A percentile compares a stretch with the other conserved stretches of the same genome.
Conservation (phyloP, 306 rosid species). For the Sicyos baderoa region DNA sequence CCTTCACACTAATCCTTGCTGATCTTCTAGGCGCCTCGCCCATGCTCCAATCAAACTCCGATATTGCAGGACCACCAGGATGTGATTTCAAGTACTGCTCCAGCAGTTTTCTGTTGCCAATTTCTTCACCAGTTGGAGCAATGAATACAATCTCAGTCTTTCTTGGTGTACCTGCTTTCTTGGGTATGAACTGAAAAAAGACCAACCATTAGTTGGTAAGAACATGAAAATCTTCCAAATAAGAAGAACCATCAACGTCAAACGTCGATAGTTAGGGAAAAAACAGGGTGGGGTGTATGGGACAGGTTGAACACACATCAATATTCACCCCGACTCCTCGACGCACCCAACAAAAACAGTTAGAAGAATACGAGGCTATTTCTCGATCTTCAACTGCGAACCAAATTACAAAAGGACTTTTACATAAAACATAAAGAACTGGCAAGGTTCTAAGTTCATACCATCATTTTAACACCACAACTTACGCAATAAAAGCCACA, state of each 20-base stretch:
- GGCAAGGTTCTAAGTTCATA: background rate
- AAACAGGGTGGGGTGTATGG: background rate
- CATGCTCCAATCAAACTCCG: slow-evolving; percentile 84
- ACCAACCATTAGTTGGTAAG: background rate
- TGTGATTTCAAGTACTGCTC: slow-evolving; percentile 83
- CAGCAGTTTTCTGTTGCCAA: slow-evolving; percentile 49
- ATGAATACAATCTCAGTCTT: slow-evolving; percentile 63
- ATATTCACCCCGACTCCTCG: background rate
- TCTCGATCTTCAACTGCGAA: background rate
- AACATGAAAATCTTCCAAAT: background rate
- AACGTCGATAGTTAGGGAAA: background rate
- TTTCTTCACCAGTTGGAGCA: slow-evolving; percentile 86
- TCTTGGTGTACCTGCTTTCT: slow-evolving; percentile 63
- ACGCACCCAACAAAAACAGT: background rate
- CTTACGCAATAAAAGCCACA: background rate
- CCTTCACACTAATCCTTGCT: slow-evolving; percentile 73
- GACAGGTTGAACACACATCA: background rate
- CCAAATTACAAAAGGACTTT: background rate
- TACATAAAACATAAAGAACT: background rate
- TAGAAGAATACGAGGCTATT: background rate
- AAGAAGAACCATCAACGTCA: background rate
- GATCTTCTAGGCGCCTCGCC: slow-evolving; percentile 94
- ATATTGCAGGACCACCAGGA: slow-evolving; percentile 59
- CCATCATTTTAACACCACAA: background rate
- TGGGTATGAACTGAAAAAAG: slow-evolving; percentile 56